Evolutionary conservation across 1,284 basidiomycete genomes (phyloP).

Genomic region (Trametes sp.): DNA sequence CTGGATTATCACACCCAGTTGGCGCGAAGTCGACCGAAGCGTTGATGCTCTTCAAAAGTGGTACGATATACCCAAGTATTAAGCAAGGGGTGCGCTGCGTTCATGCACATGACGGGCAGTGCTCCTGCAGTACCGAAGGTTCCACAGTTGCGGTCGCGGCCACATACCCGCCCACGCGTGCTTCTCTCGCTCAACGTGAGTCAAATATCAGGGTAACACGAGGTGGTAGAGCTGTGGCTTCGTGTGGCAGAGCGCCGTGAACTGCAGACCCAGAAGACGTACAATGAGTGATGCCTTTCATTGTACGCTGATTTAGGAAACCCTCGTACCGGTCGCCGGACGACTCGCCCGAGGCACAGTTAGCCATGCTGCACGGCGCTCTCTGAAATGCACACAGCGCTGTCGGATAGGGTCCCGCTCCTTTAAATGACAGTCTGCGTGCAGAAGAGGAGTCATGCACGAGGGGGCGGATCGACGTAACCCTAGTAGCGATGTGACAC

Average conservation of each 20-base stretch:
- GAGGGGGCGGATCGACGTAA: neutral
- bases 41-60: too few species aligned
- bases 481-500: neutral
- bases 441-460: neutral
- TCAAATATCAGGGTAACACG: neutral
- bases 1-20: too few species aligned
- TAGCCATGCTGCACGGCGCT: neutral
- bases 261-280: neutral
- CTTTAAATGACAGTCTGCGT: neutral
- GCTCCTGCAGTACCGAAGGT: too few species aligned
- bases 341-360: neutral
- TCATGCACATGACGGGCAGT: too few species aligned
- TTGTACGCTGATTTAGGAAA: neutral
- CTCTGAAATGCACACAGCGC: neutral
- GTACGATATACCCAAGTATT: too few species aligned
- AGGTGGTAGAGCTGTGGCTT: neutral
- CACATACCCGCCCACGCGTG: neutral
- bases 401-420: neutral
- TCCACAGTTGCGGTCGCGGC: too few species aligned
- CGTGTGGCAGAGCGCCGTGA: neutral
- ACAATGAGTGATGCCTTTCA: neutral
- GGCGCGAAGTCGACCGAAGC: too few species aligned
- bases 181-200: neutral
- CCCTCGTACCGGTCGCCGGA: neutral
- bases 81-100: too few species aligned